Base-by-base conservation (phyloP, 306 rosid genomes). In the Mimosa pudica region DNA sequence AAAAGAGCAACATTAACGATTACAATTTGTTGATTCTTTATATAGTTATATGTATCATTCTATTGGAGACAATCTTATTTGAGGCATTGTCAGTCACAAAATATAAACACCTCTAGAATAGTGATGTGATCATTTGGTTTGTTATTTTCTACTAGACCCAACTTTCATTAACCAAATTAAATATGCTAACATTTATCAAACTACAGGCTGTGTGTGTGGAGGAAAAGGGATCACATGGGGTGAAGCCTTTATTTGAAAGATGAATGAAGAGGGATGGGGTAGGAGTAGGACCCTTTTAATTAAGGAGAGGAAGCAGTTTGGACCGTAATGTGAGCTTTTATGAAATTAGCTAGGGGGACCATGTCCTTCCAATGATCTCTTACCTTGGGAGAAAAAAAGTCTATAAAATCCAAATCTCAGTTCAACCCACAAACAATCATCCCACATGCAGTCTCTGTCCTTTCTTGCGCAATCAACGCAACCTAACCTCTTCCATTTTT, bases 381-480 rank as follows among this genome's bases (percentile, higher is more conserved):
- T 67, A 76, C 41, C 47, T 51, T 17, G 6, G n/a, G 20, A 20
- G 3, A 57, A 1, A 60, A 60, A 75, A 57, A 78, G 85, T 76
- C 78, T 64, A 77, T 72, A 74, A 82, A 83, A 83, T 85, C 82
- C 79, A 78, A 86, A 81, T 18, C 70, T 81, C 63, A 75, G 86
- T 78, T 80, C 68, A 78, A 81, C 61, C 24, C 61, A 49, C 78
- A 12, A 60, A 68, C 85, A 61, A 66, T 73, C 83, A 67, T 61
- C 79, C 61, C 78, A 81, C 82, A 74, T 81, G 82, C 82, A 77
- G 77, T 66, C 79, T 71, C 24, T 66, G 17, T 42, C 48, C 79
- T 84, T 82, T 75, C 71, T 72, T 44, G 81, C 91, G 94, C 94
- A 86, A 88, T 88, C 92, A 79, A 6, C 89, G 94, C 89, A 41